Conservation (phyloP, 495 filamentous ascomycete species). For the Neurospora sp. region DNA sequence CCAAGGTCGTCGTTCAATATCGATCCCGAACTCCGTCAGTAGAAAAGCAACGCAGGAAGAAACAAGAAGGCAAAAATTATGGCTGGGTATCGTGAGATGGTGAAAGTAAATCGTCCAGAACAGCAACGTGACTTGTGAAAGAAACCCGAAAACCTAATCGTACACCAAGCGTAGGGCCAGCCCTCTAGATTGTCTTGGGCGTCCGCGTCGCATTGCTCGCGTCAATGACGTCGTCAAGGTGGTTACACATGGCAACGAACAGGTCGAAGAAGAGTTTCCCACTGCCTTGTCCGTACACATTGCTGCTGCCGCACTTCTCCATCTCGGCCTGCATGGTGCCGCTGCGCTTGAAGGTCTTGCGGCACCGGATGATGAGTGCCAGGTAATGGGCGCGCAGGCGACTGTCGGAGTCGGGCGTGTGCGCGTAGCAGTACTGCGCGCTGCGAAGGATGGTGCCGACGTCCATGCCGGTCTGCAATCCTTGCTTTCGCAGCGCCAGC, state of each 20-base stretch:
- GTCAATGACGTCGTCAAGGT: constrained; percentile 82
- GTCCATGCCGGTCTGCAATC: constrained; percentile 74
- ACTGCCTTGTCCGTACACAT: constrained; percentile 45
- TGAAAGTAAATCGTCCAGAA: constrained; percentile 20
- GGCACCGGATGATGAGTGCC: constrained; percentile 84
- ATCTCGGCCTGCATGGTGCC: constrained; percentile 97
- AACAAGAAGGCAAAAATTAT: background rate
- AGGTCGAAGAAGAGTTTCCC: constrained; percentile 91
- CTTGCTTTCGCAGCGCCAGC: constrained; percentile 85
- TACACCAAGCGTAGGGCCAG: constrained; percentile 8
- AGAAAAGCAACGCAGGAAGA: background rate
- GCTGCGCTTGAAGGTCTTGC: constrained; percentile 90
- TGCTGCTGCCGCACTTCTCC: constrained; percentile 49
- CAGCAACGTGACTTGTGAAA: constrained; percentile 5
- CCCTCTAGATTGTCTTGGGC: constrained; percentile 39
- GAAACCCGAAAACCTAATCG: constrained; percentile 13
- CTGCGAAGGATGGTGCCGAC: constrained; percentile 79
- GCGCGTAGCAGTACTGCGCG: constrained; percentile 85
- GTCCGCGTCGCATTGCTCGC: constrained; percentile 34
- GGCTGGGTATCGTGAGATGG: constrained; percentile 39
- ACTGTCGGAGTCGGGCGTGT: constrained; percentile 84
- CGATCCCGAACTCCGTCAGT: background rate
- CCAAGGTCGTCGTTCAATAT: background rate
- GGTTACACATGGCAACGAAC: constrained; percentile 95
- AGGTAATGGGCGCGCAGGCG: constrained; percentile 88